Base-by-base conservation (phyloP, 352 stramenopile species). In the Phytophthora sojae region DNA sequence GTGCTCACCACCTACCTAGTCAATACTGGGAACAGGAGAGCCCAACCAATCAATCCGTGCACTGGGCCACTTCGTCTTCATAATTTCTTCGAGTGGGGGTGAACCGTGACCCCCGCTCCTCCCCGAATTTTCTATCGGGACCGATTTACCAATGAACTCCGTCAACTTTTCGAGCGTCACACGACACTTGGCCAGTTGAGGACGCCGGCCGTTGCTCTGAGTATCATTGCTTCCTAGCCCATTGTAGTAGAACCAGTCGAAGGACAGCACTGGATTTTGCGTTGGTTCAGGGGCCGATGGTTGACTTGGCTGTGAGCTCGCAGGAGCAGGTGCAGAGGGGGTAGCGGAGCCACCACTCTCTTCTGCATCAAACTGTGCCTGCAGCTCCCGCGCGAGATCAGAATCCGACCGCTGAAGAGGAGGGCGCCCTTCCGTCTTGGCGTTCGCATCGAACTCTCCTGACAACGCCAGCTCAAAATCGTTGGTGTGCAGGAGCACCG, bases 331-430 rank as follows among this genome's bases (percentile, higher is more conserved):
- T 6, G 17, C 26, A 49, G 30, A 29, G 49, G 39, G 45, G 11
- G 15, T 39, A 32, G 26, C 47, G 21, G 45, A 51, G 1, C 50
- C 69, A 42, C 63, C 59, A 32, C 56, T 53, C 7, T 79, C 58
- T 71, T 91, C 87, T 2, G 76, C 81, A 35, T 95, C 86, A 69
- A 93, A 95, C 32, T 93, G 88, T 15, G 81, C 87, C 55, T 94
- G 88, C 25, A 93, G 45, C 55, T 91, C 83, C n/a, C 85, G 61
- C 19, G 88, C 86, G 21, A 93, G 52, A 53, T 95, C 84, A 56
- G 85, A 91, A 49, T 95, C 88, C 12, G 88, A 92, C 42, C 84
- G 87, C 14, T 73, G 70, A 35, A 80, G 65, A 21, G n/a, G 11
- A 17, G 21, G 5, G 8, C 17, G 56, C 14, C 21, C 19, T 25